Base-by-base conservation (phyloP, 2,329 filamentous ascomycete species). In the Venturia carpophila region DNA sequence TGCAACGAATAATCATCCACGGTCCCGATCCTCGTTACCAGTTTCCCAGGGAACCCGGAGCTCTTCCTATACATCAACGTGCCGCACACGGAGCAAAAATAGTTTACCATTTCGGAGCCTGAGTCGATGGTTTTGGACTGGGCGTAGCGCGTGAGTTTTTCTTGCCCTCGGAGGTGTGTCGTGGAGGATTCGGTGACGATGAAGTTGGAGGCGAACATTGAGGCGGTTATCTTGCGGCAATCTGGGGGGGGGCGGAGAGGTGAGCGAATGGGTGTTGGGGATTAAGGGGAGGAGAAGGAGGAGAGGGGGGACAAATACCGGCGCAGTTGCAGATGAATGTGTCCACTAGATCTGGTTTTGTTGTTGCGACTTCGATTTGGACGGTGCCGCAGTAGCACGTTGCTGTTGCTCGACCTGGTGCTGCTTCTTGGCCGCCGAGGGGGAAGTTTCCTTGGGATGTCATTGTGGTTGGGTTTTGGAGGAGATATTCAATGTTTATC, bases 121-220 rank as follows among this genome's bases (percentile, higher is more conserved):
- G 78, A 77, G 0, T 67, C 76, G 47, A 83, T 79, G 0, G 72
- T 73, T 15, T 66, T 45, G 0, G 61, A 63, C 58, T 86, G 80
- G 7, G 68, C 67, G 64, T 74, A 86, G 0, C 70, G 68, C n/a
- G 71, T 81, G 5, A 3, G 86, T 75, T 19, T 79, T 80, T 0
- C 81, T 78, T 2, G 73, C 73, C 13, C 83, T 83, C 9, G 83
- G 80, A 0, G 82, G 13, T 69, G 84, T 80, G 60, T 71, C 77
- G 0, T 86, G 71, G 67, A 81, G 71, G 71, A 84, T 76, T 19
- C 68, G 67, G 39, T 60, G 34, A 85, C 71, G 56, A 75, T 76
- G 68, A 87, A 84, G 73, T 83, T 85, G 63, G 82, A 81, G 0
- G 83, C 79, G 72, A 85, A 85, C 81, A 85, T 84, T 0, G 82